Conservation (phyloP, 202 grass and related monocot genomes). For the Sporobolus alterniflorus region DNA sequence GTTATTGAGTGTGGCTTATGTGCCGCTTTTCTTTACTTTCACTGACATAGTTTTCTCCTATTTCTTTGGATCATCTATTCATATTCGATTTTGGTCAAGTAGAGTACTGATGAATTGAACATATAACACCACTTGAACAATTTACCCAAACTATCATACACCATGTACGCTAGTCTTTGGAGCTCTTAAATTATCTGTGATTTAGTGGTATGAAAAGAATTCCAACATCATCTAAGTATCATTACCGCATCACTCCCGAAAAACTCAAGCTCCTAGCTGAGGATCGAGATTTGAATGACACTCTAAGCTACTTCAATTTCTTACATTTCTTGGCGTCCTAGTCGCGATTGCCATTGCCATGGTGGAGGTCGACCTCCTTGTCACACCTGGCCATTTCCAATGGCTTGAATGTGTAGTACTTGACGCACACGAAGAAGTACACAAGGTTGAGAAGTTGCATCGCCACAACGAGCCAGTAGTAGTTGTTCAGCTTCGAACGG, state of each 20-base stretch:
- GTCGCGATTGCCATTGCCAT: conserved; percentile 12
- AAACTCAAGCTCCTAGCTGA: background rate
- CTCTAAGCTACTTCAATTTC: conserved; percentile 39
- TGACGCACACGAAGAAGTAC: conserved; percentile 70
- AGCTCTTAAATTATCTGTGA: background rate
- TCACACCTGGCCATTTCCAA: conserved; percentile 42
- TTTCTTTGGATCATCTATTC: too few species aligned
- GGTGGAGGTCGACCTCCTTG: conserved; percentile 36
- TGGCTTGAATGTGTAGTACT: conserved; percentile 73
- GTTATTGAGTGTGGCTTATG: too few species aligned
- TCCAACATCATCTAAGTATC: background rate
- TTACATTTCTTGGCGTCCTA: conserved; percentile 25
- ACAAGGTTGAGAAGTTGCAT: conserved; percentile 64
- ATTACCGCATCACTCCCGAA: conserved; percentile 15
- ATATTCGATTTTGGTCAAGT: too few species aligned
- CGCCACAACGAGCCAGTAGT: conserved; percentile 66
- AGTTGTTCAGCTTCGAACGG: conserved; percentile 21
- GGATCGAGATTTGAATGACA: background rate
- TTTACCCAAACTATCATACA: too few species aligned
- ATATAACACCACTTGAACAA: too few species aligned
- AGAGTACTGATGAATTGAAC: too few species aligned
- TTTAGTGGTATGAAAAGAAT: background rate
- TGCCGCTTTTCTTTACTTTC: too few species aligned
- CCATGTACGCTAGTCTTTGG: too few species aligned
- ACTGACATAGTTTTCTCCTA: too few species aligned